Conservation (phyloP, 2,329 filamentous ascomycete species). For the Coniochaeta sp. region DNA sequence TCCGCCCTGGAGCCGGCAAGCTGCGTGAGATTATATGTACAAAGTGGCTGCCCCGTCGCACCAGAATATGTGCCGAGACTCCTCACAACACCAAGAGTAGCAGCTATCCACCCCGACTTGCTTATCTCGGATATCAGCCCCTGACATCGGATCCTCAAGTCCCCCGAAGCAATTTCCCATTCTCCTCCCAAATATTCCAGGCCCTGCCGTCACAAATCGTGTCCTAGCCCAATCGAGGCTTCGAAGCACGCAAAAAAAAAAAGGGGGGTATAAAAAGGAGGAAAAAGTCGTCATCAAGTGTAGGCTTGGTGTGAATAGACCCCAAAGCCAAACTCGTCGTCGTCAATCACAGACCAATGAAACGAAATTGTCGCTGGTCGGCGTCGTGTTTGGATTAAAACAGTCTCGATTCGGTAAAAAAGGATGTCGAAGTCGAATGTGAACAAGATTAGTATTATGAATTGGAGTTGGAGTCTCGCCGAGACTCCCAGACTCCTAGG, state of each 20-base stretch:
- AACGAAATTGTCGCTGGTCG: background rate
- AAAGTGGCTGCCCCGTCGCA: background rate
- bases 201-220: background rate
- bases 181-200: background rate
- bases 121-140: no score
- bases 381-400: background rate
- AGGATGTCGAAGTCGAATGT: background rate
- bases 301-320: conserved; percentile 1
- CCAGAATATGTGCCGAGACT: background rate
- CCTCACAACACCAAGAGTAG: background rate
- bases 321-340: background rate
- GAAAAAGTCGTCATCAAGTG: conserved; percentile 7
- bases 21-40: background rate
- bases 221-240: background rate
- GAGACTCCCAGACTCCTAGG: background rate
- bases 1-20: background rate
- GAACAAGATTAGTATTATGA: background rate
- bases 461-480: background rate
- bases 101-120: no score
- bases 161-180: no score
- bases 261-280: conserved; percentile 14
- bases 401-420: background rate
- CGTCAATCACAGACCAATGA: background rate
- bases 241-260: background rate
- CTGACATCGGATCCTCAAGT: no score